Evolutionary conservation across 2,329 filamentous ascomycete species (phyloP), one percentile per base, ranked within the genome.

Genomic region (Ophiostoma australiae): DNA sequence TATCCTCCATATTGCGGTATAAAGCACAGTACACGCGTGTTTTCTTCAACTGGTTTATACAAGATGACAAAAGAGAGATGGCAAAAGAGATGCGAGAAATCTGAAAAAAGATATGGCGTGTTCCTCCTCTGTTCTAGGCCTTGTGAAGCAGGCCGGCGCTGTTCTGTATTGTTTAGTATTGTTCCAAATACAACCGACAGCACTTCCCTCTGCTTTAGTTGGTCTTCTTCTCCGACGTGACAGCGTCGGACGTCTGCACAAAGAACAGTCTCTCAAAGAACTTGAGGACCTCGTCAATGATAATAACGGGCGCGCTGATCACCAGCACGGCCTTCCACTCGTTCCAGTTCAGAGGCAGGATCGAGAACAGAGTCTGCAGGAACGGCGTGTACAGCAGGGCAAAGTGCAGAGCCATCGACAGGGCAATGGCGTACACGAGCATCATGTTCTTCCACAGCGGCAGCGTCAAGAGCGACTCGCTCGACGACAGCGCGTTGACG

Each of bases 371-470:
- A 8, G 83, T 84, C 82, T 97, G 94, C 72, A 99, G 82, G 82
- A 97, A 88, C 0, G 96, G 95, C 2, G 90, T 91, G 82, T 99
- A 99, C 52, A 99, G 86, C 68, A 99, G 90, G 33, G 90, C 92
- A 80, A 98, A 97, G 84, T 99, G 95, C 71, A 99, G 86, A 0
- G 88, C 89, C 95, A 99, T 99, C 55, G 92, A 97, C 74, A 99
- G 84, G 13, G 87, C 85, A 78, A 99, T 97, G 73, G 95, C 96
- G 77, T 97, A 97, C 70, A 99, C 92, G 23, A 99, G 89, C 86
- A 97, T 95, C 90, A 97, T 95, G 83, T 99, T 99, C 78, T 94
- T 89, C 94, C 94, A 97, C n/a, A 99, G 84, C 11, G 94, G 94
- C 73, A 99, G 87, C 1, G 94, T 97, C 71, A 99, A 82, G 15